Percentiles rank a stretch among this genome's conserved stretches.
These are phyloP conservation scores for Scopulariopsis brevicaulis DNA, from an alignment of 2,329 filamentous ascomycete species.

Conservation along the genomic window DNA sequence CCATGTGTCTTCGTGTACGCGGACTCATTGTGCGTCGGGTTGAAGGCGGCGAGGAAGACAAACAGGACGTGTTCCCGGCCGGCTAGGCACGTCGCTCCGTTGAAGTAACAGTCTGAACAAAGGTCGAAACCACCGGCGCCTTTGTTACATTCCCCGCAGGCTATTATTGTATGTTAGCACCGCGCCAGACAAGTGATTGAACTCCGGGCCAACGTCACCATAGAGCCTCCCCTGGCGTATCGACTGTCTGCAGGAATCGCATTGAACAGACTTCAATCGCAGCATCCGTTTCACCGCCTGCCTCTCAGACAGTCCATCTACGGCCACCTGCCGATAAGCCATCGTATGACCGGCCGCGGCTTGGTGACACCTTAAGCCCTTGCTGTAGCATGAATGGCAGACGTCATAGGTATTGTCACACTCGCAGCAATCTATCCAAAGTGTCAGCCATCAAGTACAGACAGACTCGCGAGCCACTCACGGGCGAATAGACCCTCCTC, in stretches of 20 bases:
- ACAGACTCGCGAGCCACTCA: neutral
- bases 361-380: neutral
- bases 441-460: neutral
- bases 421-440: neutral
- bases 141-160: neutral
- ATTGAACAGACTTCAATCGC: neutral
- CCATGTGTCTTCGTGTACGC: neutral
- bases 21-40: neutral
- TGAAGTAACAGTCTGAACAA: neutral
- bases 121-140: neutral
- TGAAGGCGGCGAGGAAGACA: neutral
- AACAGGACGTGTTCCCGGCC: neutral
- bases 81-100: neutral
- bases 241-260: neutral
- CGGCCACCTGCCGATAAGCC: neutral
- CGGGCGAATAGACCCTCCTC: neutral
- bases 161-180: neutral
- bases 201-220: neutral
- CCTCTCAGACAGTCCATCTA: neutral
- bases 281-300: neutral
- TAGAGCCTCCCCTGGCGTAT: neutral
- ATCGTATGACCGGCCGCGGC: neutral
- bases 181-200: neutral
- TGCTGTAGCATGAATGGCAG: neutral
- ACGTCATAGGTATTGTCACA: neutral